These are phyloP conservation scores for Mrakia frigida DNA, from an alignment of 768 basidiomycete species.

Conservation along the genomic window DNA sequence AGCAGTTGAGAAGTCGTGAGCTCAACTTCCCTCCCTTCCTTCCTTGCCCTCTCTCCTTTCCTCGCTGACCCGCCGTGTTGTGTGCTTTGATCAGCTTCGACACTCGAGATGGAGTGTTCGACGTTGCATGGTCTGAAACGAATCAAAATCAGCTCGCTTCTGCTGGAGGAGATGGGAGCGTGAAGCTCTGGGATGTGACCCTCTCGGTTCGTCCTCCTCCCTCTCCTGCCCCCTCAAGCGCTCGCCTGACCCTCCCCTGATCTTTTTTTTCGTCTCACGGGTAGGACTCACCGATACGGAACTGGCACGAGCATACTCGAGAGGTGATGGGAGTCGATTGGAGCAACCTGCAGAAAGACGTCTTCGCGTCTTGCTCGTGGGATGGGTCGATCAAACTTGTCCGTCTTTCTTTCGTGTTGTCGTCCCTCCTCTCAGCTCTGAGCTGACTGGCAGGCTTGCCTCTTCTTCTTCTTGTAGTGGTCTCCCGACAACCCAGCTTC, in stretches of 20 bases:
- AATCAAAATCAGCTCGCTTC: constrained; percentile 91
- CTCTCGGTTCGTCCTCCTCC: constrained; percentile 57
- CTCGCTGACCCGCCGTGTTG: background rate
- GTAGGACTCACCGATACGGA: constrained; percentile 80
- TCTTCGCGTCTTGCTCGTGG: constrained; percentile 62
- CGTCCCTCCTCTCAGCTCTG: background rate
- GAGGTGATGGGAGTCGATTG: constrained; percentile 94
- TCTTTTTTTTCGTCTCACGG: constrained; percentile 20
- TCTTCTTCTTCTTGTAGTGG: constrained; percentile 57
- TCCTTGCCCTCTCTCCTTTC: background rate
- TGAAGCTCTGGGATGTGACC: constrained; percentile 84
- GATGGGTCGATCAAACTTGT: constrained; percentile 86
- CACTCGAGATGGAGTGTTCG: constrained; percentile 82
- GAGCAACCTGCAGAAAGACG: constrained; percentile 87
- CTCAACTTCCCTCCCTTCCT: constrained; percentile 50
- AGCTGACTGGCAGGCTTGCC: background rate
- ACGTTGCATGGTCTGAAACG: constrained; percentile 88
- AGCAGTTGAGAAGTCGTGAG: constrained; percentile 39
- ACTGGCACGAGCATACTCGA: constrained; percentile 89
- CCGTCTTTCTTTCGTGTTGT: constrained; percentile 40
- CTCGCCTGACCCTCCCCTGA: background rate
- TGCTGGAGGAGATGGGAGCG: constrained; percentile 81
- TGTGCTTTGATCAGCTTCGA: constrained; percentile 58
- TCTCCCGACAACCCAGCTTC: constrained; percentile 74
- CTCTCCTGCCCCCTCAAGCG: background rate